Conservation (phyloP, 1,284 basidiomycete genomes). For the Cutaneotrichosporon mucoides region DNA sequence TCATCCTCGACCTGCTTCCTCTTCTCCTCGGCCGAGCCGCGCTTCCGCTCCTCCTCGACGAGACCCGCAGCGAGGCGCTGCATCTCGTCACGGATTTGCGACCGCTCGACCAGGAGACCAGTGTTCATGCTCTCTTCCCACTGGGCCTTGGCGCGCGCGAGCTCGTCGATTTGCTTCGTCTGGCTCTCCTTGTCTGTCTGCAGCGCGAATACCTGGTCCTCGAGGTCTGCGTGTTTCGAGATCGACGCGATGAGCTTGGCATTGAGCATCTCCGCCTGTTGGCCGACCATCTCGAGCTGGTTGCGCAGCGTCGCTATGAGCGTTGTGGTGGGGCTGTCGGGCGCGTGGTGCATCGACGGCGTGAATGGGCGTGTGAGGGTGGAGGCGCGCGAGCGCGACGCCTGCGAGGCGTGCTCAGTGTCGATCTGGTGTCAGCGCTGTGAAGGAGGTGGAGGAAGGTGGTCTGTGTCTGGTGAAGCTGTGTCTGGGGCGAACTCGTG, state of each 20-base stretch:
- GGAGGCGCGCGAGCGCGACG: constrained; percentile 8
- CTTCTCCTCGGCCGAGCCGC: constrained; percentile 84
- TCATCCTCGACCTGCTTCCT: constrained; percentile 75
- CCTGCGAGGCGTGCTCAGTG: background rate
- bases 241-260: constrained; percentile 87
- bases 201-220: constrained; percentile 75
- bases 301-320: constrained; percentile 70
- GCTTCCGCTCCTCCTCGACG: constrained; percentile 84
- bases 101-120: constrained; percentile 85
- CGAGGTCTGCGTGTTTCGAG: constrained; percentile 85
- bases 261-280: constrained; percentile 87
- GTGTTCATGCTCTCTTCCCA: constrained; percentile 56
- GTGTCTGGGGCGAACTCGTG: too few relatives aligned
- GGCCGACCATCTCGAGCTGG: constrained; percentile 79
- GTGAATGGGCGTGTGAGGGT: constrained; percentile 12
- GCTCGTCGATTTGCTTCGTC: constrained; percentile 68
- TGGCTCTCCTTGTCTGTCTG: constrained; percentile 24
- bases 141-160: constrained; percentile 54
- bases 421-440: background rate
- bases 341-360: constrained; percentile 29
- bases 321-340: constrained; percentile 47
- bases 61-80: constrained; percentile 89
- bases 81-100: constrained; percentile 88
- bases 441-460: too few relatives aligned
- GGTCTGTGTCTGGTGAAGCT: background rate